Base-by-base conservation (phyloP, 2,329 filamentous ascomycete genomes). In the Nigrospora oryzae region DNA sequence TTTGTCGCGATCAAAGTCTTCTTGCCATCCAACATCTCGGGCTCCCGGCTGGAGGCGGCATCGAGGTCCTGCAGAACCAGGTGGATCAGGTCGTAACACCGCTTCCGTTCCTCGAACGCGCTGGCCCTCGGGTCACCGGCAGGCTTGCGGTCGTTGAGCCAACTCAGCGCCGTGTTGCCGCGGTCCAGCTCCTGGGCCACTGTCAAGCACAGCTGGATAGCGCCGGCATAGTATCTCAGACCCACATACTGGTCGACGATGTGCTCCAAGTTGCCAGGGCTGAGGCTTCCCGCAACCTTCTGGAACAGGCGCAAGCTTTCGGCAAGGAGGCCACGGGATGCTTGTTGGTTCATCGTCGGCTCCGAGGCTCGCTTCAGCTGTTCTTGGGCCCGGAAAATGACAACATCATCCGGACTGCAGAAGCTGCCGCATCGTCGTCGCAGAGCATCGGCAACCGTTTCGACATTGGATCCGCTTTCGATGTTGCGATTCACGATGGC, bases 401-500 rank as follows among this genome's bases (percentile, higher is more conserved):
- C 83, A 2, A 97, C 93, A 67, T 98, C 93, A 52, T 98, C 91
- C 0, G 91, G 83, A 57, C 90, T 96, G 64, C 93, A 98, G 75
- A 98, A 98, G 65, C 86, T 96, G 50, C 93, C 94, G 55, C 93
- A 98, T 55, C 90, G 81, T 55, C 93, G 78, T 39, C 93, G 80
- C 41, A 98, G 70, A n/a, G 90, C 89, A 64, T 98, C 93, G 0
- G 93, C 91, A 19, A 98, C 89, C 0, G 90, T 96, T 66, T 98
- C 94, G 16, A 98, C 91, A 51, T 97, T 98, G 5, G 90, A 91
- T 11, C 94, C 93, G 57, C 89, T 95, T 46, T 91, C 86, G 55
- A 98, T 98, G 63, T 95, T 98, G 57, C 90, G 83, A 63, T 97
- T 97, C 44, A 98, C 93, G 57, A 98, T 97, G 1, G 91, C 89